phyloP scores from a whole-genome alignment of 2,329 filamentous ascomycete species.

The Penicillium sp. region DNA sequence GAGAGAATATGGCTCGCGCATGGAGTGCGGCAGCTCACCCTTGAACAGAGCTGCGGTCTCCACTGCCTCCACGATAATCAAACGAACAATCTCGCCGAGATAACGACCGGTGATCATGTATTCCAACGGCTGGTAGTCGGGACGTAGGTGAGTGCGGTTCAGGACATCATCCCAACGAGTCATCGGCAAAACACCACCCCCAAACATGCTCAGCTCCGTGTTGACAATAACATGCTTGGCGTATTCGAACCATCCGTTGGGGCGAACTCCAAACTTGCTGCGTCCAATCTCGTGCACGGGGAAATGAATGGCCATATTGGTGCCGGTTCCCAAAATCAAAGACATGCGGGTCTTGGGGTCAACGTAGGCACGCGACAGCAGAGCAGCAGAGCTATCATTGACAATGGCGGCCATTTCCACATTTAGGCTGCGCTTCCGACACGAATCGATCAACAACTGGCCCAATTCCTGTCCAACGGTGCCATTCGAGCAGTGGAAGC shows the following conservation, averaged over 20 bases:
- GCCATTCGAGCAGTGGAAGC: conserved; percentile 61
- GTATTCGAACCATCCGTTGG: conserved; percentile 55
- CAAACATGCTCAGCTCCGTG: conserved; percentile 68
- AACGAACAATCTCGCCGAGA: conserved; percentile 62
- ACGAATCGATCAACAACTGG: conserved; percentile 60
- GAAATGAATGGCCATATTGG: conserved; percentile 64
- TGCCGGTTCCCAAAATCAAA: conserved; percentile 64
- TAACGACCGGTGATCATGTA: conserved; percentile 65
- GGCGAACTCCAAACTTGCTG: conserved; percentile 58
- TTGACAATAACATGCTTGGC: conserved; percentile 65
- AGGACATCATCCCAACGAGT: conserved; percentile 63
- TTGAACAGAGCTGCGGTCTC: conserved; percentile 56
- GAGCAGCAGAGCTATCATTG: conserved; percentile 63
- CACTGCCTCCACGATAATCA: conserved; percentile 62
- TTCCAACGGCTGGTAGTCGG: conserved; percentile 66
- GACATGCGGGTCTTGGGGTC: conserved; percentile 62
- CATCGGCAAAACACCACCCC: conserved; percentile 55
- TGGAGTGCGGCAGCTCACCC: conserved; percentile 56
- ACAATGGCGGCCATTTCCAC: conserved; percentile 63
- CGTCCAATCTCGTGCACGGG: conserved; percentile 55
- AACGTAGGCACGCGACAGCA: conserved; percentile 63
- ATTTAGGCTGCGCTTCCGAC: conserved; percentile 54
- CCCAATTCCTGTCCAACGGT: conserved; percentile 61
- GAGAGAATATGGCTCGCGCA: conserved; percentile 59
- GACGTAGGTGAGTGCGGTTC: conserved; percentile 56